Evolutionary conservation across 495 filamentous ascomycete genomes (phyloP).

Genomic region (Penicillium argentinense): DNA sequence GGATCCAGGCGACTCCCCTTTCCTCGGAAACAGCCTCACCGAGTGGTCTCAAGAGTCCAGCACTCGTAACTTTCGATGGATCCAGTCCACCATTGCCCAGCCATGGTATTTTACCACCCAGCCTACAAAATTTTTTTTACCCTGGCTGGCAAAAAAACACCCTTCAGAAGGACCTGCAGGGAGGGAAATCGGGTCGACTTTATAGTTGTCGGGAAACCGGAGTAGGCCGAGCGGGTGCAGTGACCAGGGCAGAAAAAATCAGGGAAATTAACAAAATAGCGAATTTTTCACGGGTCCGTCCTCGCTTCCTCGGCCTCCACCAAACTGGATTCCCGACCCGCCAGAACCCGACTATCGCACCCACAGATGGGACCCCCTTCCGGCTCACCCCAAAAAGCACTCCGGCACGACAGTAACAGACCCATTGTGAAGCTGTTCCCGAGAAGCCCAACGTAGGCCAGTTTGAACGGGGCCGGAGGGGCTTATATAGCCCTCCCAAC

Average conservation of each 20-base stretch:
- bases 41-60: too few species aligned
- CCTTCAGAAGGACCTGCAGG: too few species aligned
- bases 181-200: constrained; percentile 1
- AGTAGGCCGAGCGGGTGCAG: background rate
- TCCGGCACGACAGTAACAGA: constrained; percentile 2
- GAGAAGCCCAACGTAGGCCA: background rate
- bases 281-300: constrained; percentile 11
- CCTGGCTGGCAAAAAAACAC: too few species aligned
- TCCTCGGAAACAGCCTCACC: constrained; percentile 29
- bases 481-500: constrained; percentile 11
- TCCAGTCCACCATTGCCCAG: background rate
- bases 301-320: constrained; percentile 27
- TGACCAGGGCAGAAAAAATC: background rate
- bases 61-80: background rate
- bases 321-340: constrained; percentile 25
- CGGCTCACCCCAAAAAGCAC: constrained; percentile 19
- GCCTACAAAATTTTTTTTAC: too few species aligned
- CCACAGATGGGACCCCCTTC: constrained; percentile 10
- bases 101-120: too few species aligned
- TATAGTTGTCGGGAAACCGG: background rate
- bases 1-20: constrained; percentile 16
- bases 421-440: constrained; percentile 1
- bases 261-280: constrained; percentile 21
- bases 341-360: constrained; percentile 24
- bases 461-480: background rate